phyloP scores from a whole-genome alignment of 208 protist genomes.

The Trypanosoma mega region DNA sequence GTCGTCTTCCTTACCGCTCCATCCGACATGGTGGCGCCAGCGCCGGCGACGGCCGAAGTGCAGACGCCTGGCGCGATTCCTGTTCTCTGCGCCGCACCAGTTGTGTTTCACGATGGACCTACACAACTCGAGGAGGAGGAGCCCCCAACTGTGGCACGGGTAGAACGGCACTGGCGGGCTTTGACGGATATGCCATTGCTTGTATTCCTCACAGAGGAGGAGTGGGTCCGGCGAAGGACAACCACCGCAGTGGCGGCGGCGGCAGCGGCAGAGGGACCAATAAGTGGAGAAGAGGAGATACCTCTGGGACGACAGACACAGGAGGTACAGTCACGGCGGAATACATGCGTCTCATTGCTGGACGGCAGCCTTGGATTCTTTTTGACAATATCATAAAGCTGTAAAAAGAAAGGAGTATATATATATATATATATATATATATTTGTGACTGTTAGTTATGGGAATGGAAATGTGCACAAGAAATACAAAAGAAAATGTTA shows the following conservation, averaged over 20 bases:
- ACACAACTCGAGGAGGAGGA: background rate
- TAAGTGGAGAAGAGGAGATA: no score
- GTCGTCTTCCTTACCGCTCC: slow-evolving; percentile 14
- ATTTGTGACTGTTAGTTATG: no score
- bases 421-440: no score
- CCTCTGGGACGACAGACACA: no score
- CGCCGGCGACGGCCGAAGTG: background rate
- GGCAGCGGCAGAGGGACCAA: background rate
- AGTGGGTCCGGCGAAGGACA: background rate
- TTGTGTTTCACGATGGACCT: background rate
- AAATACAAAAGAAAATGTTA: no score
- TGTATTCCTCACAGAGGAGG: slow-evolving; percentile 2
- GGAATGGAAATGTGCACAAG: no score
- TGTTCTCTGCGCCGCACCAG: background rate
- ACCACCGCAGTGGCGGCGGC: background rate
- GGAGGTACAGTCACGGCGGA: background rate
- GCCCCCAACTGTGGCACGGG: background rate
- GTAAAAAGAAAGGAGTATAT: no score
- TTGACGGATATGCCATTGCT: slow-evolving; percentile 23
- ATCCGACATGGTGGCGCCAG: background rate
- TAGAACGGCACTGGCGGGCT: slow-evolving; percentile 1
- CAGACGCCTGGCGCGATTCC: background rate
- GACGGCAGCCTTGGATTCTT: slow-evolving; percentile 25
- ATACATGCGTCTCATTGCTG: background rate
- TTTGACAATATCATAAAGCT: slow-evolving; percentile 22